Percentiles rank a stretch among this genome's conserved stretches.
Conservation (phyloP, 139 green algal species). For the Chlorella sp. region DNA sequence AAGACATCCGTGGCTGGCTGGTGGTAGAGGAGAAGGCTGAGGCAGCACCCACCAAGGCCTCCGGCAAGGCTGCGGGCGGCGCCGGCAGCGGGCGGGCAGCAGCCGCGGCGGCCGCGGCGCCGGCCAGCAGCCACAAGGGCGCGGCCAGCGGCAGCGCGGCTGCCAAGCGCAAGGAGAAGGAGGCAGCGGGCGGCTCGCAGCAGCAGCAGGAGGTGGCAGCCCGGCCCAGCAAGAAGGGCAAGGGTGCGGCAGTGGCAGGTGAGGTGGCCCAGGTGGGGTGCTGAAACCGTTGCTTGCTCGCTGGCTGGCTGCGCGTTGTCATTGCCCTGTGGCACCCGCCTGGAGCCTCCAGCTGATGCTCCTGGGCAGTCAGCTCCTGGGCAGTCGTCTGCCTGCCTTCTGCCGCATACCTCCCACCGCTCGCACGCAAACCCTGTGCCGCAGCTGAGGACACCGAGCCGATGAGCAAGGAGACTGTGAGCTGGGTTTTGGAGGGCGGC, state of each 20-base stretch:
- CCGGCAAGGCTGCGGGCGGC: neutral
- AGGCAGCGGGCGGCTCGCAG: neutral
- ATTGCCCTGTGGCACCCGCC: too few relatives aligned
- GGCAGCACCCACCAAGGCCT: neutral
- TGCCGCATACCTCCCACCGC: too few relatives aligned
- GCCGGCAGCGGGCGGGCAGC: neutral
- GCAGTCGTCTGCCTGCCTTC: too few relatives aligned
- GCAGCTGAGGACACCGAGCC: too few relatives aligned
- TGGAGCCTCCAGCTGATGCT: too few relatives aligned
- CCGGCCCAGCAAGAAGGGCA: constrained; percentile 5
- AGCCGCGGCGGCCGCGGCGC: neutral
- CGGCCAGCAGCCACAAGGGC: neutral
- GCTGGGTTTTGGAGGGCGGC: too few relatives aligned
- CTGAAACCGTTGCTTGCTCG: too few relatives aligned
- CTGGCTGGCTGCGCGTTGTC: too few relatives aligned
- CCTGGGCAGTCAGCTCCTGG: too few relatives aligned
- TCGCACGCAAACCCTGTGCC: too few relatives aligned
- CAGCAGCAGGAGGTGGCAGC: neutral
- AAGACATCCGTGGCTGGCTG: neutral
- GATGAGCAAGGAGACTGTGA: too few relatives aligned
- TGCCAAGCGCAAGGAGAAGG: neutral
- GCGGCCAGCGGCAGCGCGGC: neutral
- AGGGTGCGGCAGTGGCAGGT: neutral
- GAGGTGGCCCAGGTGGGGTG: too few relatives aligned
- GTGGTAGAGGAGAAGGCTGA: neutral